Evolutionary conservation across 768 basidiomycete genomes (phyloP).

Genomic region (Ramaria rubella): DNA sequence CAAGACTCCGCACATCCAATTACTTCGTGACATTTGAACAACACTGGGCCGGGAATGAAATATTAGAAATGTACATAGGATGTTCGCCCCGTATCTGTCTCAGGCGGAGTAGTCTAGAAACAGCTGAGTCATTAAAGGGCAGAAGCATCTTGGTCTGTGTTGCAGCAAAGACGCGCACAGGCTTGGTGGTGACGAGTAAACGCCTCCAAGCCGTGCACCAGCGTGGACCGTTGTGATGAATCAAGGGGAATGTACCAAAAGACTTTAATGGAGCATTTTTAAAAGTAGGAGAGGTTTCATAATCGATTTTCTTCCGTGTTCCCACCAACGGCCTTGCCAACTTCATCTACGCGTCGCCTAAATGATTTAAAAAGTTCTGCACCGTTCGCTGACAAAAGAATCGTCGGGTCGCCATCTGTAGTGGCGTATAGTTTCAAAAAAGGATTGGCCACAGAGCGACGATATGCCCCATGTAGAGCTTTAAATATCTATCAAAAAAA

Average conservation of each 20-base stretch:
- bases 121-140: conserved; percentile 77
- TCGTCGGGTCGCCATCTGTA: conserved; percentile 46
- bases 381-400: conserved; percentile 57
- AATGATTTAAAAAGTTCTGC: conserved; percentile 65
- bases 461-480: conserved; percentile 84
- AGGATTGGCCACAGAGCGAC: conserved; percentile 76
- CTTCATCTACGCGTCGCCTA: conserved; percentile 65
- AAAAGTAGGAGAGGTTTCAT: conserved; percentile 17
- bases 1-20: conserved; percentile 24
- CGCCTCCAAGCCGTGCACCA: conserved; percentile 16
- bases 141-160: conserved; percentile 47
- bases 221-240: conserved; percentile 18
- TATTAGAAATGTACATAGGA: not conserved
- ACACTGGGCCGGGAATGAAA: not conserved
- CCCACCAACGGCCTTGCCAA: conserved; percentile 53
- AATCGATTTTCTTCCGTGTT: conserved; percentile 17
- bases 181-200: conserved; percentile 14
- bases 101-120: conserved; percentile 54
- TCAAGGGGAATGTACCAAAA: conserved; percentile 3
- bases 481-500: conserved; percentile 63
- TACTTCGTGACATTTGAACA: not conserved
- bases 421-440: conserved; percentile 64
- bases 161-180: not conserved
- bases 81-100: conserved; percentile 92
- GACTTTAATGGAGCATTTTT: conserved; percentile 10